phyloP scores from a whole-genome alignment of 2,329 filamentous ascomycete species.

The Bipolaris victoriae region DNA sequence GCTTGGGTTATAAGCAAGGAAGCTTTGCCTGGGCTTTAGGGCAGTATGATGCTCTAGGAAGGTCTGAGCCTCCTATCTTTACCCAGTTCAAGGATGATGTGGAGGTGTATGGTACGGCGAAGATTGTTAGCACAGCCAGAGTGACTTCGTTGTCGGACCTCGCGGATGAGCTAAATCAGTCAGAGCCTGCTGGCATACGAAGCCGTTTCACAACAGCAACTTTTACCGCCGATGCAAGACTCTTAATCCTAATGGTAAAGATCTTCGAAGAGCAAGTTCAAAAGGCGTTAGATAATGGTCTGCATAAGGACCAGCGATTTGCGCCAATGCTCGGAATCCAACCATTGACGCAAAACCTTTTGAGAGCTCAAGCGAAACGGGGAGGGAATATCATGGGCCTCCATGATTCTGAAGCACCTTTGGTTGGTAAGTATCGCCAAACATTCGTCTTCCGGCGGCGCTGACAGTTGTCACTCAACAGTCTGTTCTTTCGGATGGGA shows the following conservation, averaged over 20 bases:
- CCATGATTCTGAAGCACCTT: not conserved
- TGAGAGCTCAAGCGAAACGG: not conserved
- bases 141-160: slow-evolving; percentile 2
- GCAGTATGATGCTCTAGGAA: slow-evolving; percentile 1
- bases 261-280: slow-evolving; percentile 2
- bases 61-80: slow-evolving; percentile 2
- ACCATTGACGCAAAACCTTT: slow-evolving; percentile 1
- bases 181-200: slow-evolving; percentile 2
- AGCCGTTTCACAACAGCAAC: slow-evolving; percentile 2
- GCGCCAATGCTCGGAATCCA: slow-evolving; percentile 1
- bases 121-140: slow-evolving; percentile 7
- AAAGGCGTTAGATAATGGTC: not conserved
- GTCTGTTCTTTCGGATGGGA: slow-evolving; percentile 5
- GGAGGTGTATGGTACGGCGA: slow-evolving; percentile 2
- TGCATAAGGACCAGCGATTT: not conserved
- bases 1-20: slow-evolving; percentile 4
- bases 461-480: not conserved
- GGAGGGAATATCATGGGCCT: slow-evolving; percentile 5
- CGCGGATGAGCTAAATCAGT: slow-evolving; percentile 4
- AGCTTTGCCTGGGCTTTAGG: slow-evolving; percentile 4
- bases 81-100: slow-evolving; percentile 3
- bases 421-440: not conserved
- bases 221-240: not conserved
- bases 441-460: not conserved
- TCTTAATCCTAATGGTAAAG: not conserved